Evolutionary conservation across 1,284 basidiomycete genomes (phyloP).

Genomic region (Moesziomyces globuligerus): DNA sequence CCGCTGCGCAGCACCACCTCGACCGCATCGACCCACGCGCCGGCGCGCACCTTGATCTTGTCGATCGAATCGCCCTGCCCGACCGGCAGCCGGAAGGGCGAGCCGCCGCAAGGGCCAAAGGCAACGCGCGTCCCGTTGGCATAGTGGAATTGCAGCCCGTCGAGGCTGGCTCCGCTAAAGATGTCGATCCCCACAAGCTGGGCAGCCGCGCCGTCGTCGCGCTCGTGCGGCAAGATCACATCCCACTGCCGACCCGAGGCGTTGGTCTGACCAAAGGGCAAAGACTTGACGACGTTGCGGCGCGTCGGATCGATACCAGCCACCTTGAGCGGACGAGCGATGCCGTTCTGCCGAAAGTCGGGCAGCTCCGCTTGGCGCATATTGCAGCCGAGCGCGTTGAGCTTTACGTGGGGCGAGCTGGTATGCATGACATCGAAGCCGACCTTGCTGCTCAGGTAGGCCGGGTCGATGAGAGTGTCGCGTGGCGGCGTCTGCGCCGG

Average conservation of each 20-base stretch:
- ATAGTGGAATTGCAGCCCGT: constrained; percentile 28
- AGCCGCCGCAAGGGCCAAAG: constrained; percentile 27
- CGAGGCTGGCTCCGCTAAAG: constrained; percentile 26
- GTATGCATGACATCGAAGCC: constrained; percentile 37
- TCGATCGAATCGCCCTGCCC: constrained; percentile 15
- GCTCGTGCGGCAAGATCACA: constrained; percentile 18
- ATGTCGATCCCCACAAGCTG: constrained; percentile 18
- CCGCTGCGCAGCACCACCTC: constrained; percentile 37
- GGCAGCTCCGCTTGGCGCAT: constrained; percentile 41
- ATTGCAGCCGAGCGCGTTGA: constrained; percentile 46
- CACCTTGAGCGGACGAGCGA: constrained; percentile 14
- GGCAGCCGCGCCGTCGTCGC: neutral
- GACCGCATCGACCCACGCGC: constrained; percentile 48
- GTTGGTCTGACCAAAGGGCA: constrained; percentile 21
- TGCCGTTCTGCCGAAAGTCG: constrained; percentile 19
- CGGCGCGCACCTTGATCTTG: constrained; percentile 28
- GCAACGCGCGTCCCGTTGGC: constrained; percentile 1
- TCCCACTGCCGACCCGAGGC: constrained; percentile 13
- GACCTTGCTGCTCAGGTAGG: constrained; percentile 27
- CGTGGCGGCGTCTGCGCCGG: constrained; percentile 12
- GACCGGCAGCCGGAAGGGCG: constrained; percentile 17
- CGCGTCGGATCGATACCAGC: constrained; percentile 10
- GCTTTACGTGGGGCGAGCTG: constrained; percentile 16
- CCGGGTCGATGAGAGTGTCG: constrained; percentile 23
- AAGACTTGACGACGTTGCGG: constrained; percentile 9